These are phyloP conservation scores for Ustulina deusta DNA, from an alignment of 2,329 filamentous ascomycete species.

Conservation along the genomic window DNA sequence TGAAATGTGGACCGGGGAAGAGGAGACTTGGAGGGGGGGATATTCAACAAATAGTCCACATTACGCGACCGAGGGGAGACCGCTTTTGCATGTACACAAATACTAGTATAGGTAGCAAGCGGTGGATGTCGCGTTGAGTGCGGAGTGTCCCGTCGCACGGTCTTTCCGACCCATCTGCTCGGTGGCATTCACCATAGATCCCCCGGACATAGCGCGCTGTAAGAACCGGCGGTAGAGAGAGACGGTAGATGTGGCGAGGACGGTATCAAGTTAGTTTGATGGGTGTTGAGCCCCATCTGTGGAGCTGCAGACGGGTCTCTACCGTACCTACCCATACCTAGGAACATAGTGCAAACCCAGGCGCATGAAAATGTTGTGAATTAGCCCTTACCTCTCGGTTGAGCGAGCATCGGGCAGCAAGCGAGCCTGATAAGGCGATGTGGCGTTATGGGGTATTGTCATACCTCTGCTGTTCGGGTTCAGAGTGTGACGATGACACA, in stretches of 20 bases:
- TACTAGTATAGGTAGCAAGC: conserved; percentile 5
- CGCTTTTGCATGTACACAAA: conserved; percentile 17
- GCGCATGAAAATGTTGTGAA: conserved; percentile 21
- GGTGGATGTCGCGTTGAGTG: not conserved
- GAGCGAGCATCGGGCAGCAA: conserved; percentile 29
- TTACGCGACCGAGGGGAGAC: conserved; percentile 7
- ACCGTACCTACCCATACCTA: conserved; percentile 16
- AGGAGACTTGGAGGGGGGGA: not conserved
- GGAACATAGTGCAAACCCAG: conserved; percentile 12
- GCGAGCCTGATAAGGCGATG: conserved; percentile 15
- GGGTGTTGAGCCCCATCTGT: conserved; percentile 20
- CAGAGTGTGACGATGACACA: conserved; percentile 6
- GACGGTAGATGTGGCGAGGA: conserved; percentile 17
- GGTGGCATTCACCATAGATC: conserved; percentile 32
- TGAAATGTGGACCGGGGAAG: conserved; percentile 25
- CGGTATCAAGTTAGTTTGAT: conserved; percentile 12
- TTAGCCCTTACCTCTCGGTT: conserved; percentile 24
- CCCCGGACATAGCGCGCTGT: conserved; percentile 23
- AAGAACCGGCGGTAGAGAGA: conserved; percentile 23
- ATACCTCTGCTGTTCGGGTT: conserved; percentile 16
- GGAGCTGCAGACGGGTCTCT: conserved; percentile 23
- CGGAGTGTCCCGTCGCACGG: conserved; percentile 19
- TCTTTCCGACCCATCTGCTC: conserved; percentile 29
- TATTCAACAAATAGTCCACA: conserved; percentile 7
- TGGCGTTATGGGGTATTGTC: conserved; percentile 19